Base-by-base conservation (phyloP, 1,139 yeast genomes). In the Debaryomycetaceae sp. region DNA sequence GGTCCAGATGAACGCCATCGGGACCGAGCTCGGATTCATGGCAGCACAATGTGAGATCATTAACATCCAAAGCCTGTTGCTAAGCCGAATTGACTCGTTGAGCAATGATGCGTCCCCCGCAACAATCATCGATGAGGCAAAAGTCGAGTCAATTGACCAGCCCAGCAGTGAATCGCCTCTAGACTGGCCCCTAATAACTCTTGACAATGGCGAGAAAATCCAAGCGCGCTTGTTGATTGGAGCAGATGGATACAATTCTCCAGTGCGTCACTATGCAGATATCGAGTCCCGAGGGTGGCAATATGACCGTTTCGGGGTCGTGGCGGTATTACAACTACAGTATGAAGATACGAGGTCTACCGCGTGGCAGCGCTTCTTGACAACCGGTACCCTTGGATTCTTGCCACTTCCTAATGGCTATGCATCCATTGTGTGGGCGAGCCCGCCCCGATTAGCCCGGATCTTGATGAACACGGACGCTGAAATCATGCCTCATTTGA, bases 221-320 rank as follows among this genome's bases (percentile, higher is more conserved):
- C 72, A 72, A 42, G 70, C 96, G 0, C 62, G 96, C 35, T 61
- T 90, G 15, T 62, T 90, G 22, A 74, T 87, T 11, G 99, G 99
- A 7, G 95, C 96, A 14, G 98, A 90, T 51, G 99, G 99, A 1
- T 85, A 77, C 49, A 85, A 87, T 52, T 86, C 97, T 0, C 96
- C 96, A 0, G 98, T 82, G 3, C 68, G 97, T 27, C 65, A 71
- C 38, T 87, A 71, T 47, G 80, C 96, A 0, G 75, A 73, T 2
- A 85, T 92, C 32, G 77, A 77, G 46, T 74, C 93, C 5, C 67
- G 95, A 28, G 98, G 98, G 5, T 92, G 98, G 98, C 73, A 70
- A 33, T 90, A 90, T 52, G 65, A 79, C 41, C 69, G 86, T 28
- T 83, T 77, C 56, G 98, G 97, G 2, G 78, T 86, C 12, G 99